Base-by-base conservation (phyloP, 1,139 yeast species). In the Kurtzmaniella natalensis region DNA sequence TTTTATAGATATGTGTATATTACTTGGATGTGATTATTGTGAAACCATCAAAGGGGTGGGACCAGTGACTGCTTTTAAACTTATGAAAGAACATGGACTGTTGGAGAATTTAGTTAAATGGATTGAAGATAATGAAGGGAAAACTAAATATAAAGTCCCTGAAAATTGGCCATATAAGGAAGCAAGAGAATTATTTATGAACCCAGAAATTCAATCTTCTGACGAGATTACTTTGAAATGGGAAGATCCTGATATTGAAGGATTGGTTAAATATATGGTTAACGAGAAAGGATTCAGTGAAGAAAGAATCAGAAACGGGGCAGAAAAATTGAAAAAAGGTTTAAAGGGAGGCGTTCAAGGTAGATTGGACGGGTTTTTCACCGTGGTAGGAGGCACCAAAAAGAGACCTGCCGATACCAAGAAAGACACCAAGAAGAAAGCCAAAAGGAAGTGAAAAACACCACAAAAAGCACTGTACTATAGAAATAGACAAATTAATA, bases 1-100 rank as follows among this genome's bases (percentile, higher is more conserved):
- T 37, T 92, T 92, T 56, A 76, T 94, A 35, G 99, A 92, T 55
- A 61, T 92, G 49, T 89, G 98, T 63, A 92, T 94, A 32, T 67
- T 92, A 48, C 65, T 94, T 30, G 99, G 99, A 1, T 92, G 98
- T 60, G 99, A 92, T 62, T 92, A 92, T 57, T 87, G 96, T 62
- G 97, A 92, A 45, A 85, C 96, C 2, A 89, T 94, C 38, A 77
- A 78, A 44, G 98, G 98, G 10, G 81, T 94, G 36, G 99, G 99
- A 4, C 97, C 97, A 0, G 92, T 84, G 2, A 89, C 96, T 1
- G 98, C 97, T 0, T 70, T 75, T 44, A 89, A 92, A 50, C 70
- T 92, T 42, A 86, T 92, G 45, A 82, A 81, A 53, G 96, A 92
- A 50, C 89, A 87, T 56, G 81, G 83, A 1, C 72, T 82, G 0